These are phyloP conservation scores for Caryopteris hybrid DNA, from an alignment of 305 asterid genomes.

Conservation along the genomic window DNA sequence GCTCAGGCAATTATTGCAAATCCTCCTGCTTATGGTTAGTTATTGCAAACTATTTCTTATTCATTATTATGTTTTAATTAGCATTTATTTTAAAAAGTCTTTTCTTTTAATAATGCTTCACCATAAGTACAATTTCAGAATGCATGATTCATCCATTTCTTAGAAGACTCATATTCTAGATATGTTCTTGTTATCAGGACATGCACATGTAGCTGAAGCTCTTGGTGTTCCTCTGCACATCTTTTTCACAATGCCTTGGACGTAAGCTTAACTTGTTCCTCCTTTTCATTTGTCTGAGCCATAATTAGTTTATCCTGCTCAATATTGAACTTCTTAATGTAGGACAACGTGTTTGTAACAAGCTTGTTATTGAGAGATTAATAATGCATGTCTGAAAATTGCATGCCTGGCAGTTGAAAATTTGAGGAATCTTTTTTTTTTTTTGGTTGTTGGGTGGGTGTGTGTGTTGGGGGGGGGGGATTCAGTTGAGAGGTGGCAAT, in stretches of 20 bases:
- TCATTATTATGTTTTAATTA: background rate
- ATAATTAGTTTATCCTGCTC: constrained; percentile 10
- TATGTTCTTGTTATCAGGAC: constrained; percentile 59
- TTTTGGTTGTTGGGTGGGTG: too few species aligned
- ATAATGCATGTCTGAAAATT: background rate
- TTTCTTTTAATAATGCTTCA: background rate
- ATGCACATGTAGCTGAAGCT: constrained; percentile 97
- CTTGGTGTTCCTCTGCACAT: constrained; percentile 97
- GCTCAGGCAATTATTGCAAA: constrained; percentile 99
- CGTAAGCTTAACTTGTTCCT: constrained; percentile 53
- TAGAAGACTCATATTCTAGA: background rate
- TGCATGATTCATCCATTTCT: background rate
- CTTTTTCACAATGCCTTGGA: constrained; percentile 99
- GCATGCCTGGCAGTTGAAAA: background rate
- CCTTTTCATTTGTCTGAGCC: constrained; percentile 9
- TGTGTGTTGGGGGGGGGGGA: background rate
- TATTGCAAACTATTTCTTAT: background rate
- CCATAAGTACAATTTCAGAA: background rate
- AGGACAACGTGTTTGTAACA: background rate
- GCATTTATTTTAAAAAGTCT: background rate
- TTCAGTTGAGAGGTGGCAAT: too few species aligned
- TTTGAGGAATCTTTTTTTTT: background rate
- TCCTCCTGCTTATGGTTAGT: constrained; percentile 99
- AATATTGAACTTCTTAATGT: background rate
- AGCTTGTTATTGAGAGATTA: background rate